Percentiles rank a stretch among this genome's conserved stretches.
Evolutionary conservation across 176 grass and related monocot species (phyloP).

Genomic region (Juncus effusus): DNA sequence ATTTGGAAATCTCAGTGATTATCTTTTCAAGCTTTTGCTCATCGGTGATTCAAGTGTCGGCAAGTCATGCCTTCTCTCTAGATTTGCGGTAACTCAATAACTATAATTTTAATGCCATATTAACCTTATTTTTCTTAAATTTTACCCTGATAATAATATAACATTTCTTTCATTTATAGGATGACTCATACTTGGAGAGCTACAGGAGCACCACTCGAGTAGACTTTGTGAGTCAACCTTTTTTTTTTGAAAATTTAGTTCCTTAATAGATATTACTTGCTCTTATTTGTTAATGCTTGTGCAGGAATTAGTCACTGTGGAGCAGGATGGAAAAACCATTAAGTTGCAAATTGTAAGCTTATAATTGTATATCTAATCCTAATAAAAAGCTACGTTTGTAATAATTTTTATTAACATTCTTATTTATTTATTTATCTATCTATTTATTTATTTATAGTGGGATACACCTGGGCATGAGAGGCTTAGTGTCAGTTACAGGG

Average conservation of each 20-base stretch:
- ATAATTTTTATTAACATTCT: background rate
- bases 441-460: slow-evolving; percentile 44
- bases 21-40: slow-evolving; percentile 61
- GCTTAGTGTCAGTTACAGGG: slow-evolving; percentile 79
- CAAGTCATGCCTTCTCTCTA: slow-evolving; percentile 61
- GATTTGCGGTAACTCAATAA: slow-evolving; percentile 54
- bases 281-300: slow-evolving; percentile 1
- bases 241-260: background rate
- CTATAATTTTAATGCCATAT: no score
- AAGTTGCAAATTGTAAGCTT: slow-evolving; percentile 87
- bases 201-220: slow-evolving; percentile 86
- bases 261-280: background rate
- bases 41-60: slow-evolving; percentile 70
- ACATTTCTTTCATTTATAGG: slow-evolving; percentile 33
- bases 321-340: slow-evolving; percentile 81
- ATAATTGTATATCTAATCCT: background rate
- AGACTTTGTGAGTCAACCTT: slow-evolving; percentile 44
- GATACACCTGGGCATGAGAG: slow-evolving; percentile 97
- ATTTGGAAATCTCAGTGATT: slow-evolving; percentile 34
- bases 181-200: slow-evolving; percentile 82
- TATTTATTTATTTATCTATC: slow-evolving; percentile 16
- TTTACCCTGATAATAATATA: background rate
- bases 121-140: no score
- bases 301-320: slow-evolving; percentile 79
- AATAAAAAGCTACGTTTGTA: no score